Percentiles rank a stretch among this genome's conserved stretches.
Conservation (phyloP, 352 stramenopile genomes). For the Globisporangium lucens region DNA sequence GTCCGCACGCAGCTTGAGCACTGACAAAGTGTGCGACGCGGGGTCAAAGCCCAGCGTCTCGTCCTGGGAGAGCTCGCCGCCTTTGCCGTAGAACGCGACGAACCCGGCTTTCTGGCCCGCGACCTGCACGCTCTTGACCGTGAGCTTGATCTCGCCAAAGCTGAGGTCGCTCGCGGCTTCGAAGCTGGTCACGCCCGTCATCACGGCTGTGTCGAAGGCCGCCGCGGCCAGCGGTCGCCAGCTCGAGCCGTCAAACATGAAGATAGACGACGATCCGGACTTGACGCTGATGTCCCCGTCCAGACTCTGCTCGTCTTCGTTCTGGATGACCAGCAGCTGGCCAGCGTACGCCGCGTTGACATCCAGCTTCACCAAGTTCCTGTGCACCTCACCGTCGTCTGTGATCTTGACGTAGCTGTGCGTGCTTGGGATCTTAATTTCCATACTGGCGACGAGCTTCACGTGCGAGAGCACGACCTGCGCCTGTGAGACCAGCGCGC, state of each 20-base stretch:
- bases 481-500: conserved; percentile 45
- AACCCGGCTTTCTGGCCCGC: conserved; percentile 45
- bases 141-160: conserved; percentile 68
- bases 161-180: conserved; percentile 70
- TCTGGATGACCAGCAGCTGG: conserved; percentile 74
- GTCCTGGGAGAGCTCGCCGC: conserved; percentile 57
- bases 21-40: conserved; percentile 30
- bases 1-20: conserved; percentile 43
- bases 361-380: conserved; percentile 46
- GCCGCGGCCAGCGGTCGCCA: conserved; percentile 70
- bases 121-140: conserved; percentile 61
- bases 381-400: conserved; percentile 32
- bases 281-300: conserved; percentile 49
- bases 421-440: conserved; percentile 48
- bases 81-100: conserved; percentile 71
- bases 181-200: conserved; percentile 57
- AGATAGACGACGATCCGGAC: conserved; percentile 50
- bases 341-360: conserved; percentile 36
- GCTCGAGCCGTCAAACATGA: conserved; percentile 55
- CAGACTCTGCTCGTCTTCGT: conserved; percentile 59
- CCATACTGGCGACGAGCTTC: conserved; percentile 32
- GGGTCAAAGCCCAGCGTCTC: conserved; percentile 64
- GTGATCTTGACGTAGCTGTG: conserved; percentile 74
- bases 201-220: conserved; percentile 57
- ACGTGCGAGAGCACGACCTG: conserved; percentile 51